A percentile compares a stretch with the other conserved stretches of the same genome.
phyloP scores from a whole-genome alignment of 2,329 filamentous ascomycete genomes.

The Endothia cerciana region DNA sequence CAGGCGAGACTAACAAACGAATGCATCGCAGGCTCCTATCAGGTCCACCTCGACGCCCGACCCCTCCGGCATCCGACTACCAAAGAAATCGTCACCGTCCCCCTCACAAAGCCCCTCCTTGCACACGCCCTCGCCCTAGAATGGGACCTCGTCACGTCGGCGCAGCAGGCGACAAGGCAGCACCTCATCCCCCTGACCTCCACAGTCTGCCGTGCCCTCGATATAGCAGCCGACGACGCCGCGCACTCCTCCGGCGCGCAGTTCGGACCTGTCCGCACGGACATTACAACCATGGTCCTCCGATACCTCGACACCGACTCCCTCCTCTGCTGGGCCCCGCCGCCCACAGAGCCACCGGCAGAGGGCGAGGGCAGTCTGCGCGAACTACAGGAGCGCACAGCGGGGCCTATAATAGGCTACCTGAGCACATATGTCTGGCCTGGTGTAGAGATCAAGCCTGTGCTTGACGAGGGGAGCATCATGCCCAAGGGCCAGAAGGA shows the following conservation, averaged over 20 bases:
- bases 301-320: constrained; percentile 92
- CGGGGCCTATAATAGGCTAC: constrained; percentile 72
- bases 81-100: constrained; percentile 73
- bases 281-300: constrained; percentile 72
- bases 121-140: constrained; percentile 86
- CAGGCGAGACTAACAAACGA: constrained; percentile 25
- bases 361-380: constrained; percentile 64
- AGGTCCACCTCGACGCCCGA: constrained; percentile 76
- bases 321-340: constrained; percentile 82
- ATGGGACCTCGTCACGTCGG: constrained; percentile 84
- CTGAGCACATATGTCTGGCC: constrained; percentile 80
- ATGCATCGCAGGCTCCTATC: constrained; percentile 45
- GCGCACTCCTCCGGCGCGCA: constrained; percentile 37
- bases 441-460: constrained; percentile 74
- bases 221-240: constrained; percentile 73
- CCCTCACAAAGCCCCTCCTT: constrained; percentile 76
- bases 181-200: constrained; percentile 92
- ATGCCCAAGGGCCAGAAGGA: constrained; percentile 74
- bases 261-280: constrained; percentile 55
- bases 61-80: constrained; percentile 78
- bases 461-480: constrained; percentile 80
- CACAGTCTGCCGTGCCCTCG: constrained; percentile 78
- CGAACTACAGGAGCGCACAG: constrained; percentile 70
- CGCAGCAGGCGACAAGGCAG: constrained; percentile 81
- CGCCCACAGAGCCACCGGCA: constrained; percentile 52